Conservation (phyloP, 768 basidiomycete genomes). For the Lactarius akahatsu region DNA sequence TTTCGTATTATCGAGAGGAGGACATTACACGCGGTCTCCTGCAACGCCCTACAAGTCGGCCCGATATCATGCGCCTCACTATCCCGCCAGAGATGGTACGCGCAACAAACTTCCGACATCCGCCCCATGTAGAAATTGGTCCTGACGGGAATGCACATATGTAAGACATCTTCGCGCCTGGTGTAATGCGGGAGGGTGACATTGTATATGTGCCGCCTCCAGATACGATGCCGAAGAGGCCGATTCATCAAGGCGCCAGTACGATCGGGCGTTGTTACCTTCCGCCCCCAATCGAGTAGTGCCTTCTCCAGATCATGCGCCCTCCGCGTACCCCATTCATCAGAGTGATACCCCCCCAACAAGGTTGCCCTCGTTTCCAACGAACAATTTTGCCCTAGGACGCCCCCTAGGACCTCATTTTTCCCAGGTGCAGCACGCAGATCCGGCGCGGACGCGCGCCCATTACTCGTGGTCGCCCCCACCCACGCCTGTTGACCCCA, state of each 20-base stretch:
- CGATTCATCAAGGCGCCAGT: slow-evolving; percentile 28
- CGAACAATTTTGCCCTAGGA: slow-evolving; percentile 2
- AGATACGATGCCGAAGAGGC: slow-evolving; percentile 31
- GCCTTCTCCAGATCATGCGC: slow-evolving; percentile 17
- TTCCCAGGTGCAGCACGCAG: slow-evolving; percentile 7
- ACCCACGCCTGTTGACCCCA: slow-evolving; percentile 11
- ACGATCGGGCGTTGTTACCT: slow-evolving; percentile 19
- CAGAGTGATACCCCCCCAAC: slow-evolving; percentile 3
- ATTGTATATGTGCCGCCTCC: slow-evolving; percentile 16
- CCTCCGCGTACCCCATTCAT: slow-evolving; percentile 20
- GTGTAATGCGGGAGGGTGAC: slow-evolving; percentile 3
- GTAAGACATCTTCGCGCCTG: slow-evolving; percentile 37
- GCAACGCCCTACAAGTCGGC: slow-evolving; percentile 63
- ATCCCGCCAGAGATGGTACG: slow-evolving; percentile 79
- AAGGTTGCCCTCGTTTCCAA: slow-evolving; percentile 4
- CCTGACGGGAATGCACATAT: slow-evolving; percentile 67
- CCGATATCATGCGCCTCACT: slow-evolving; percentile 68
- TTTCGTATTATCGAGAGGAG: slow-evolving; percentile 81
- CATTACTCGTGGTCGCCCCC: slow-evolving; percentile 24
- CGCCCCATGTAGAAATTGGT: slow-evolving; percentile 74
- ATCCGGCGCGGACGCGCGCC: slow-evolving; percentile 7
- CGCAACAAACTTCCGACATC: slow-evolving; percentile 78
- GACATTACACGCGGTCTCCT: slow-evolving; percentile 72
- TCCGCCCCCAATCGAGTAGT: slow-evolving; percentile 14
- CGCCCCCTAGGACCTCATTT: slow-evolving; percentile 9